Evolutionary conservation across 345 rosid genomes (phyloP), one percentile per base, ranked within the genome.

Genomic region (Acer yangbiense): DNA sequence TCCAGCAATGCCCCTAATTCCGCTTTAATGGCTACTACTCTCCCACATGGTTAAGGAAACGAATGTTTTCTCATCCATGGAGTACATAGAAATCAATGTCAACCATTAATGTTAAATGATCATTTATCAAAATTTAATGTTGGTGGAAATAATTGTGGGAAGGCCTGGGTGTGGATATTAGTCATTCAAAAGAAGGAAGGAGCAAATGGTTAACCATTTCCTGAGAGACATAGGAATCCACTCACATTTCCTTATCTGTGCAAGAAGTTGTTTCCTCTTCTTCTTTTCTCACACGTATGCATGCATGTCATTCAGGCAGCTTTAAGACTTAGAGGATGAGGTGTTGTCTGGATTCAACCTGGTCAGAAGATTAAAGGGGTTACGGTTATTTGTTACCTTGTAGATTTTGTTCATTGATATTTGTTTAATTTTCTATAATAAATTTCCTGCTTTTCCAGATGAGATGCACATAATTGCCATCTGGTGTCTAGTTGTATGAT

Each of bases 401-500:
- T 43, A 62, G 29, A 20, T 60, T 17, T 39, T 44, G 77, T 64
- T 63, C 57, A 64, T 58, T 14, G 69, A 62, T 18, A 20, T 17
- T 8, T 64, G 46, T 27, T 32, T 48, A 74, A 48, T 74, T 64
- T 62, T 21, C 58, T 43, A 18, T 18, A 27, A 3, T 9, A 65
- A 18, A 50, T 64, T 6, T 18, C 67, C 50, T 29, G 7, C 35
- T 75, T 17, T 29, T 58, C 29, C 18, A 74, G 9, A 65, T 32
- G 12, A 39, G 4, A 50, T 0, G 16, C n/a, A 14, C 70, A 27
- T 65, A 58, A 73, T 61, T 73, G 35, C 16, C 57, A 74, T 74
- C 61, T 5, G 20, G 46, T 64, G 77, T 44, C 76, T 44, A 60
- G 58, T 61, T 44, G 12, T 62, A 62, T 44, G 71, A 65, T 23